phyloP scores from a whole-genome alignment of 768 basidiomycete species.

The Rickenella mellea region DNA sequence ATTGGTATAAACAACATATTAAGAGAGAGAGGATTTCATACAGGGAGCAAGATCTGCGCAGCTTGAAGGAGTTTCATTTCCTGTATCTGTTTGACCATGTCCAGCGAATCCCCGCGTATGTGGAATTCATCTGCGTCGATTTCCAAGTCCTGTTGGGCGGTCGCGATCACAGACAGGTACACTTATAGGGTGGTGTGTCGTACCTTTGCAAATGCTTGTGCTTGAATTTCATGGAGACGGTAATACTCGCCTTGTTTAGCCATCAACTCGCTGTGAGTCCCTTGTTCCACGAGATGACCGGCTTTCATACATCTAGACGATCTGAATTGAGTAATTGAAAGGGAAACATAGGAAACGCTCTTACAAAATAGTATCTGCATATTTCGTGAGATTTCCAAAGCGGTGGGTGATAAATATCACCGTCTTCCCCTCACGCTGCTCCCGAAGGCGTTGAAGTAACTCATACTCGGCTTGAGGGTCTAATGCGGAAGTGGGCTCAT shows the following conservation, averaged over 20 bases:
- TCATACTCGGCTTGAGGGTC: slow-evolving; percentile 16
- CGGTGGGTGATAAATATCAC: slow-evolving; percentile 5
- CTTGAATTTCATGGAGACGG: slow-evolving; percentile 18
- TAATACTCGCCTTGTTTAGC: slow-evolving; percentile 22
- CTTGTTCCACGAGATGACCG: slow-evolving; percentile 21
- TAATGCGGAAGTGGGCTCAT: slow-evolving; percentile 17
- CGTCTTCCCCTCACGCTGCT: slow-evolving; percentile 6
- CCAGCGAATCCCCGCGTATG: too few relatives aligned
- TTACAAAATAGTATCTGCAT: slow-evolving; percentile 3
- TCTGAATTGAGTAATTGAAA: neutral
- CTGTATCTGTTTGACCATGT: too few relatives aligned
- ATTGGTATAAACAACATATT: too few relatives aligned
- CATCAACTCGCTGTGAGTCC: slow-evolving; percentile 23
- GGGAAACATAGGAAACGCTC: neutral
- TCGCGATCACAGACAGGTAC: too few relatives aligned
- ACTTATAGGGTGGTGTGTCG: too few relatives aligned
- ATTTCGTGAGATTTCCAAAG: slow-evolving; percentile 3
- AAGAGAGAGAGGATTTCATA: too few relatives aligned
- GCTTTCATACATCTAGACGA: slow-evolving; percentile 23
- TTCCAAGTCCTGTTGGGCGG: too few relatives aligned
- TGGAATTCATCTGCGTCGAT: too few relatives aligned
- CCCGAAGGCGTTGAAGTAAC: slow-evolving; percentile 3
- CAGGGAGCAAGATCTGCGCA: too few relatives aligned
- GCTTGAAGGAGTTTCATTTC: too few relatives aligned
- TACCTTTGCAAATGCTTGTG: too few relatives aligned